phyloP scores from a whole-genome alignment of 2,329 filamentous ascomycete genomes.

The Myriosclerotinia duriaeana region DNA sequence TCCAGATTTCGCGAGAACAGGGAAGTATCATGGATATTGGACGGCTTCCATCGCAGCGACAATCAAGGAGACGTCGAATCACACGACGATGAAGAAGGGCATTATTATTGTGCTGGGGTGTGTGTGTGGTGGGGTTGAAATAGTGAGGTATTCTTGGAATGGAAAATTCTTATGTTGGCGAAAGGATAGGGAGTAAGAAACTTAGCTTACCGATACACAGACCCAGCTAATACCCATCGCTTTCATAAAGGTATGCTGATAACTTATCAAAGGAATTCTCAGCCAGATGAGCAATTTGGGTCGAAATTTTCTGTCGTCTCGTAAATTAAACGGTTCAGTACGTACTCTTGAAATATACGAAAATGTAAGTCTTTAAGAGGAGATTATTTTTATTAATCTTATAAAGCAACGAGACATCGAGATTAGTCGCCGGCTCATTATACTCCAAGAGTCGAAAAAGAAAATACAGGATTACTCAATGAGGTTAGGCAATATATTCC shows the following conservation, averaged over 20 bases:
- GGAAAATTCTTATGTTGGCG: too few relatives aligned
- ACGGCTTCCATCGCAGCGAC: conserved; percentile 22
- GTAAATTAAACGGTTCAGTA: neutral
- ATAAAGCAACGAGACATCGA: conserved; percentile 27
- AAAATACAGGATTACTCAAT: conserved; percentile 27
- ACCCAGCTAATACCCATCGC: conserved; percentile 28
- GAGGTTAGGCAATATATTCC: too few relatives aligned
- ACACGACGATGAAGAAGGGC: conserved; percentile 25
- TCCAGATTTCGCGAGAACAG: conserved; percentile 27
- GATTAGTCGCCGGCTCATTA: conserved; percentile 26
- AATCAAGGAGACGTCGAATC: conserved; percentile 25
- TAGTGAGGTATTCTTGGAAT: neutral
- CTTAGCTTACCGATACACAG: conserved; percentile 26
- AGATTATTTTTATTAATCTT: conserved; percentile 27
- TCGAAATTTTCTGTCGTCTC: conserved; percentile 7
- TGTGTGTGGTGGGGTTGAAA: neutral
- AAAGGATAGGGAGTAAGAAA: too few relatives aligned
- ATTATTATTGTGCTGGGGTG: conserved; percentile 25
- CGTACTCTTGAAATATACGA: too few relatives aligned
- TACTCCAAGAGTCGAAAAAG: conserved; percentile 29
- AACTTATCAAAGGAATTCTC: neutral
- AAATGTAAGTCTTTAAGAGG: neutral
- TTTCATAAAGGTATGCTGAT: conserved; percentile 22
- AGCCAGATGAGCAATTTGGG: neutral
- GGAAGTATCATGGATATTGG: conserved; percentile 25